phyloP scores from a whole-genome alignment of 31 red algal species.

The Endocladia muricata region DNA sequence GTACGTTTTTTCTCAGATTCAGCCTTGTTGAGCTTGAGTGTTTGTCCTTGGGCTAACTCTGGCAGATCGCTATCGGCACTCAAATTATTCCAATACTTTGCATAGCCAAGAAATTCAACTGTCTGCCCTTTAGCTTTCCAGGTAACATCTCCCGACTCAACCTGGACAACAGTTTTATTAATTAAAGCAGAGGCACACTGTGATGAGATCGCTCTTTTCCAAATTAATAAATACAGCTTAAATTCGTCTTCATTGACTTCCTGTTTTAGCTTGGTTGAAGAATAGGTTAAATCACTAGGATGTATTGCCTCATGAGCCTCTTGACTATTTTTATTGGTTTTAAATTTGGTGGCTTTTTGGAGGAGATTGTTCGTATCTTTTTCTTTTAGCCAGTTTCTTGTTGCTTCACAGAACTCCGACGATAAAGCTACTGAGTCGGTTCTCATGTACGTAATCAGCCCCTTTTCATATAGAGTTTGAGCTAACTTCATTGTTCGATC shows the following conservation, averaged over 20 bases:
- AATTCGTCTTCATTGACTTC: constrained; percentile 26
- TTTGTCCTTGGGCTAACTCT: constrained; percentile 26
- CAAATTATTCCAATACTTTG: constrained; percentile 7
- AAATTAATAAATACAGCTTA: constrained; percentile 79
- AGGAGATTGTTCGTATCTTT: neutral
- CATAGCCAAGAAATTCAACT: constrained; percentile 60
- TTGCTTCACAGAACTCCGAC: constrained; percentile 52
- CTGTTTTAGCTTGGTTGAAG: constrained; percentile 22
- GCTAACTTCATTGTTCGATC: constrained; percentile 81
- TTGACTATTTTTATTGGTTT: too few species aligned
- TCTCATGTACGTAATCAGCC: constrained; percentile 96
- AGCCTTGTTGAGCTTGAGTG: constrained; percentile 2
- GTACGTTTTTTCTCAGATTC: constrained; percentile 52
- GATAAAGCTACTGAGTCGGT: constrained; percentile 82
- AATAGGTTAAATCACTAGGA: constrained; percentile 66
- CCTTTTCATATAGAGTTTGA: constrained; percentile 87
- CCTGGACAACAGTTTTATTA: constrained; percentile 51
- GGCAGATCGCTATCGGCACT: constrained; percentile 21
- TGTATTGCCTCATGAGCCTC: constrained; percentile 98
- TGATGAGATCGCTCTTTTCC: constrained; percentile 73
- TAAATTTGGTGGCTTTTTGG: constrained; percentile 52
- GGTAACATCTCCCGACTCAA: constrained; percentile 13
- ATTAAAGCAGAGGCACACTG: constrained; percentile 79
- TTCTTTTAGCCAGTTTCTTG: constrained; percentile 16
- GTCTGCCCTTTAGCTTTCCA: constrained; percentile 37